phyloP scores from a whole-genome alignment of 805 yeast genomes.

The Candida ipomoeae region DNA sequence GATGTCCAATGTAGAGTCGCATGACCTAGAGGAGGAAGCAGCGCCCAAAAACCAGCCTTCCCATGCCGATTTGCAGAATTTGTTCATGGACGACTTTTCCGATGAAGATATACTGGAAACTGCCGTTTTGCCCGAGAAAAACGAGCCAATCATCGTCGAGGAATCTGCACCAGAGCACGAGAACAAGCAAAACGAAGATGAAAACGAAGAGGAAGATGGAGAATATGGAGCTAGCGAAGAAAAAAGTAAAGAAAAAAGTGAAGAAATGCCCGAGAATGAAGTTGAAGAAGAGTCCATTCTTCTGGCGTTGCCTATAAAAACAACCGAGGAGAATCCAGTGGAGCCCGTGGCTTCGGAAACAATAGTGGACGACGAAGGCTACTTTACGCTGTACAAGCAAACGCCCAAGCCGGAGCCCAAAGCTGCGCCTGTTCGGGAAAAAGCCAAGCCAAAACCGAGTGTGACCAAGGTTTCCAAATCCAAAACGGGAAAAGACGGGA shows the following conservation, averaged over 20 bases:
- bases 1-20: constrained; percentile 20
- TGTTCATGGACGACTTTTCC: constrained; percentile 18
- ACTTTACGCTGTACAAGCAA: constrained; percentile 34
- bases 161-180: no score
- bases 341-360: constrained; percentile 8
- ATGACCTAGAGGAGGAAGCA: constrained; percentile 3
- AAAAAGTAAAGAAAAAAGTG: neutral
- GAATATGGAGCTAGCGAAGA: no score
- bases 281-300: neutral
- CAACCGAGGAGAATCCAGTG: neutral
- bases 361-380: constrained; percentile 48
- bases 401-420: constrained; percentile 6
- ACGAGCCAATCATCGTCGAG: constrained; percentile 14
- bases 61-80: constrained; percentile 9
- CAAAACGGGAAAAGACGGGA: constrained; percentile 16
- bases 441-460: neutral
- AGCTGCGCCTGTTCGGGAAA: neutral
- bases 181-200: neutral
- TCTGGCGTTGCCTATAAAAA: neutral
- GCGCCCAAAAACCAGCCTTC: constrained; percentile 1
- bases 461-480: neutral
- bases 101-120: constrained; percentile 10
- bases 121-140: constrained; percentile 5
- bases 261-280: neutral
- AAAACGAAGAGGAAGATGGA: neutral